phyloP scores from a whole-genome alignment of 1,139 yeast genomes.

The Hemisphaericaspora subhashii region DNA sequence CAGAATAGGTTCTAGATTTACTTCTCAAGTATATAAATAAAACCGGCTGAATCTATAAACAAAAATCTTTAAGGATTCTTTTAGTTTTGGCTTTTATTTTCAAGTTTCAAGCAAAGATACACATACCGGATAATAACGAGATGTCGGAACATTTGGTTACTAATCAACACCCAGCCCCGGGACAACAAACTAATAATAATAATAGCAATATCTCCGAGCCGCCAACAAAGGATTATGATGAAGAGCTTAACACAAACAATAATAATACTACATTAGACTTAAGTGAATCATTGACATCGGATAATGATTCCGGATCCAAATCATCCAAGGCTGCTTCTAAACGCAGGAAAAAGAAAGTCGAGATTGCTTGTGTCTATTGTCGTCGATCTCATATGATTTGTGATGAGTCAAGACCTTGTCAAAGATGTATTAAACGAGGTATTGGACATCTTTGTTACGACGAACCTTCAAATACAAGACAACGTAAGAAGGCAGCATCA shows the following conservation, averaged over 20 bases:
- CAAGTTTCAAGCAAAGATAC: too few species aligned
- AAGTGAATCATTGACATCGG: too few species aligned
- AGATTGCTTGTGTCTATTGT: slow-evolving; percentile 85
- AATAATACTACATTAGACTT: slow-evolving; percentile 8
- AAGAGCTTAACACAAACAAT: slow-evolving; percentile 2
- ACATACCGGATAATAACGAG: too few species aligned
- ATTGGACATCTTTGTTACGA: slow-evolving; percentile 90
- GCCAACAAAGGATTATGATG: not conserved
- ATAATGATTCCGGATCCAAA: slow-evolving; percentile 1
- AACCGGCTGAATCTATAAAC: too few species aligned
- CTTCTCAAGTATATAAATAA: too few species aligned
- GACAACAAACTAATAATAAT: too few species aligned
- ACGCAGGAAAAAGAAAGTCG: slow-evolving; percentile 56
- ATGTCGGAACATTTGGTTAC: too few species aligned
- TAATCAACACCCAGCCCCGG: not conserved
- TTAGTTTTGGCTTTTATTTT: too few species aligned
- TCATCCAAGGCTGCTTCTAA: slow-evolving; percentile 12
- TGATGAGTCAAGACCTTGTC: slow-evolving; percentile 83
- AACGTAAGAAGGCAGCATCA: slow-evolving; percentile 40
- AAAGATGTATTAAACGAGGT: slow-evolving; percentile 81
- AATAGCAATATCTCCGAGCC: too few species aligned
- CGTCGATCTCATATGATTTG: slow-evolving; percentile 94
- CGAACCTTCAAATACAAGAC: slow-evolving; percentile 55
- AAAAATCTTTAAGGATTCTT: too few species aligned
- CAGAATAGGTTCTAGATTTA: too few species aligned